Conservation (phyloP, 129 eudicot species). For the Flaveria ramosissima region DNA sequence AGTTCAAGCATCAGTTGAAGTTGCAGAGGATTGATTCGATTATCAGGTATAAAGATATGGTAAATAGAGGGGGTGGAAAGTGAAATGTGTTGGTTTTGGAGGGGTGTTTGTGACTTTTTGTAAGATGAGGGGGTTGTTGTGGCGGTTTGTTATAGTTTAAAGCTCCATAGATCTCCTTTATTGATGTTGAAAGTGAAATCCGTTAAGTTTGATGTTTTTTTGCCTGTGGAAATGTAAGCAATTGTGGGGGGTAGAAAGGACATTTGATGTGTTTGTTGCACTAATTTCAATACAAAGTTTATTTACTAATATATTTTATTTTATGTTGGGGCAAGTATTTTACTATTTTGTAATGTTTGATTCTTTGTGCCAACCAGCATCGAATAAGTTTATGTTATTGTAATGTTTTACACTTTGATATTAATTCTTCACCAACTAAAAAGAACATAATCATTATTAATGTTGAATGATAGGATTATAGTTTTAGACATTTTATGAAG, state of each 20-base stretch:
- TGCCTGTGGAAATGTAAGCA: slow-evolving; percentile 22
- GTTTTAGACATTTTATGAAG: too few species aligned
- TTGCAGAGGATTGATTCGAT: slow-evolving; percentile 87
- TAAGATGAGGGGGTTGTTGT: slow-evolving; percentile 23
- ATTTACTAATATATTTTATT: neutral
- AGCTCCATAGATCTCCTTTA: neutral
- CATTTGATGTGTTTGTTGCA: neutral
- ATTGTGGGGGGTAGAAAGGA: slow-evolving; percentile 28
- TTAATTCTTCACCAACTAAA: neutral
- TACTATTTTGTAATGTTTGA: slow-evolving; percentile 7
- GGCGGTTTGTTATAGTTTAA: neutral
- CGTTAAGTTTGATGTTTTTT: slow-evolving; percentile 2
- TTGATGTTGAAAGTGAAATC: neutral
- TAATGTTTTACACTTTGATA: neutral
- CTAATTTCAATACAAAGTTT: neutral
- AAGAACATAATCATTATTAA: neutral
- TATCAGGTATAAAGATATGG: slow-evolving; percentile 76
- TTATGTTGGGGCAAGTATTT: slow-evolving; percentile 4
- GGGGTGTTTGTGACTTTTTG: slow-evolving; percentile 37
- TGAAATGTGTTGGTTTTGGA: slow-evolving; percentile 15
- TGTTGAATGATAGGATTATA: too few species aligned
- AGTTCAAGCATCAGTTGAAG: slow-evolving; percentile 79
- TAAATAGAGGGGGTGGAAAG: slow-evolving; percentile 55
- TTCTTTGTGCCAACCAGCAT: slow-evolving; percentile 25
- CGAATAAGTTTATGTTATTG: neutral